These are phyloP conservation scores for Ophiobolus disseminans DNA, from an alignment of 2,329 filamentous ascomycete species.

Conservation along the genomic window DNA sequence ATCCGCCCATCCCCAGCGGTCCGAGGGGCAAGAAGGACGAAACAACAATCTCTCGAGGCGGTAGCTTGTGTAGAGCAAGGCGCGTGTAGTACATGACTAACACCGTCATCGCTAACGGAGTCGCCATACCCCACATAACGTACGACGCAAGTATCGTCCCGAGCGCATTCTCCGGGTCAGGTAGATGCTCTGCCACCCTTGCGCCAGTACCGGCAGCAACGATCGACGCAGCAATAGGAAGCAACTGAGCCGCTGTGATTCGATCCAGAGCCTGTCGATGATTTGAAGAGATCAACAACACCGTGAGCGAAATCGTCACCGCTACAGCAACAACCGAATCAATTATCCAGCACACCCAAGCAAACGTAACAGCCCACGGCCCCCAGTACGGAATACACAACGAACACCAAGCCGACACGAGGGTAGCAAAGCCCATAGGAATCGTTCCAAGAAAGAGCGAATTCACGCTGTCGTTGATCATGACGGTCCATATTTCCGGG, in stretches of 20 bases:
- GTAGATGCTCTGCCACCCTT: slow-evolving; percentile 67
- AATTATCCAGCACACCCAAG: slow-evolving; percentile 60
- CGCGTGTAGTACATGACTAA: slow-evolving; percentile 74
- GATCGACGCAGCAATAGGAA: slow-evolving; percentile 71
- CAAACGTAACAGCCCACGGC: slow-evolving; percentile 57
- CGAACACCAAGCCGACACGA: slow-evolving; percentile 70
- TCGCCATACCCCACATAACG: slow-evolving; percentile 71
- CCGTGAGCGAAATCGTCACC: slow-evolving; percentile 55
- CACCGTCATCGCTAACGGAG: slow-evolving; percentile 66
- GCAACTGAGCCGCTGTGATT: slow-evolving; percentile 70
- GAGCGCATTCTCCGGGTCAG: slow-evolving; percentile 62
- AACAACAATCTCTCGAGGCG: slow-evolving; percentile 71
- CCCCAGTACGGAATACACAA: slow-evolving; percentile 69
- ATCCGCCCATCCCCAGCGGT: slow-evolving; percentile 71
- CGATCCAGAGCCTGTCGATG: slow-evolving; percentile 38
- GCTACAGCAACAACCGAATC: slow-evolving; percentile 55
- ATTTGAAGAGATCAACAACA: slow-evolving; percentile 61
- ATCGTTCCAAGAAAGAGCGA: slow-evolving; percentile 72
- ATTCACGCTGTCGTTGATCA: slow-evolving; percentile 71
- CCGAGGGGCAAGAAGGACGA: slow-evolving; percentile 72
- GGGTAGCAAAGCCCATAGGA: slow-evolving; percentile 73
- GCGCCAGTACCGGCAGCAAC: slow-evolving; percentile 70
- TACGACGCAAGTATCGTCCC: slow-evolving; percentile 71
- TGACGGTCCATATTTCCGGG: slow-evolving; percentile 68
- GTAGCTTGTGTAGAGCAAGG: slow-evolving; percentile 70